Percentiles rank a stretch among this genome's conserved stretches.
phyloP scores from a whole-genome alignment of 2,329 filamentous ascomycete species.

The Ophiostoma triangulosporum region DNA sequence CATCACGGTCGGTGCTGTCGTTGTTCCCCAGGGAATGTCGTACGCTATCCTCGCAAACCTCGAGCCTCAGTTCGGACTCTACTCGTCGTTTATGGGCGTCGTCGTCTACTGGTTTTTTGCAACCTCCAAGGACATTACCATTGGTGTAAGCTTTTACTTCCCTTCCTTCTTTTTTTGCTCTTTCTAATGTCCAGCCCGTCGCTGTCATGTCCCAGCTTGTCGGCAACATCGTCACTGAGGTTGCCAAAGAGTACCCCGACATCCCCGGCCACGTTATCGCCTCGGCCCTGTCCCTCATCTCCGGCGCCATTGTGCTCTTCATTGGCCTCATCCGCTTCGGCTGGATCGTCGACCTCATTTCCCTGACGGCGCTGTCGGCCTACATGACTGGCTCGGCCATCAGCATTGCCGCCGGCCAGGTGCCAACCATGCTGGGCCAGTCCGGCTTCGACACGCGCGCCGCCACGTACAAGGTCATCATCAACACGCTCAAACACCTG shows the following conservation, averaged over 20 bases:
- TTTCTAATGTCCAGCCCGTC: conserved; percentile 40
- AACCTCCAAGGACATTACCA: conserved; percentile 96
- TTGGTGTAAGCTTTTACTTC: conserved; percentile 50
- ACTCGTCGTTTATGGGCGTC: conserved; percentile 93
- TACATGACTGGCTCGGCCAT: conserved; percentile 97
- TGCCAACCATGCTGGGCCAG: conserved; percentile 72
- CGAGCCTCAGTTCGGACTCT: conserved; percentile 72
- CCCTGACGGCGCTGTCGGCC: conserved; percentile 76
- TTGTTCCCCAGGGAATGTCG: conserved; percentile 95
- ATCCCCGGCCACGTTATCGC: conserved; percentile 55
- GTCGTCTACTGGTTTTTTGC: conserved; percentile 96
- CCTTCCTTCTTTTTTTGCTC: conserved; percentile 12
- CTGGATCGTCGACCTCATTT: conserved; percentile 88
- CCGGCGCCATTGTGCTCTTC: conserved; percentile 61
- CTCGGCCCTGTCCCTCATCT: conserved; percentile 63
- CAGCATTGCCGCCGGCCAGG: conserved; percentile 73
- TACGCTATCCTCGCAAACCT: conserved; percentile 77
- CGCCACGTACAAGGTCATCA: conserved; percentile 68
- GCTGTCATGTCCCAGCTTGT: conserved; percentile 89
- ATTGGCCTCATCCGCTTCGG: conserved; percentile 71
- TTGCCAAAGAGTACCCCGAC: conserved; percentile 41
- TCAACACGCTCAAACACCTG: conserved; percentile 67
- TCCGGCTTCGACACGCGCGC: conserved; percentile 47
- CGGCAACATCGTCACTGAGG: conserved; percentile 63
- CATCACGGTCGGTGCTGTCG: conserved; percentile 47